A percentile compares a stretch with the other conserved stretches of the same genome.
phyloP scores from a whole-genome alignment of 495 filamentous ascomycete species.

The Lichenothelia convexa region DNA sequence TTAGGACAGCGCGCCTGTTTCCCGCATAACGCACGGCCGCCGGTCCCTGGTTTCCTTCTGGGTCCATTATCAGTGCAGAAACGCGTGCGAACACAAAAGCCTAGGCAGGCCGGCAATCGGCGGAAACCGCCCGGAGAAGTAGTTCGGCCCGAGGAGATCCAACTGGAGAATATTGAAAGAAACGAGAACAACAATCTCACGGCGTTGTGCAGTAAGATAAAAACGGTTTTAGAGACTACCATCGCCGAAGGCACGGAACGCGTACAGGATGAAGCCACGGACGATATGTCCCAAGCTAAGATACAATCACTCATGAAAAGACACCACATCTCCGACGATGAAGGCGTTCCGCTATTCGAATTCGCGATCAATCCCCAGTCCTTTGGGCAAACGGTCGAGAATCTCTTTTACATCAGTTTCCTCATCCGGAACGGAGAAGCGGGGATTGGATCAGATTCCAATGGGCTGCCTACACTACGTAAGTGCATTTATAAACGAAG shows the following conservation, averaged over 20 bases:
- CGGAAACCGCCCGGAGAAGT: slow-evolving; percentile 30
- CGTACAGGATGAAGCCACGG: slow-evolving; percentile 22
- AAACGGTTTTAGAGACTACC: slow-evolving; percentile 28
- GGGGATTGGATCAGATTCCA: slow-evolving; percentile 42
- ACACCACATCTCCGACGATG: slow-evolving; percentile 24
- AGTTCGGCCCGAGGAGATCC: slow-evolving; percentile 49
- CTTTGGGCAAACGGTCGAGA: slow-evolving; percentile 93
- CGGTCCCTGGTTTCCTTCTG: slow-evolving; percentile 67
- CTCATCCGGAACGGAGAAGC: slow-evolving; percentile 71
- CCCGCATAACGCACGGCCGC: slow-evolving; percentile 51
- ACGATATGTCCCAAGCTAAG: slow-evolving; percentile 10
- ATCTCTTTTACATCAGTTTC: slow-evolving; percentile 93
- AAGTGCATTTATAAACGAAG: slow-evolving; percentile 20
- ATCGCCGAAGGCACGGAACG: slow-evolving; percentile 18
- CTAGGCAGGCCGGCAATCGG: slow-evolving; percentile 45
- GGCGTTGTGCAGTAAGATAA: slow-evolving; percentile 45
- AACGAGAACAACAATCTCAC: slow-evolving; percentile 60
- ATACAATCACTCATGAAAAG: slow-evolving; percentile 3
- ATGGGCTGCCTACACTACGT: slow-evolving; percentile 56
- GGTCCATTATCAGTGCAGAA: slow-evolving; percentile 84
- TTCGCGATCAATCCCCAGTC: slow-evolving; percentile 78
- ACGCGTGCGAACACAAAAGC: slow-evolving; percentile 45
- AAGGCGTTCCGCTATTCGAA: slow-evolving; percentile 54
- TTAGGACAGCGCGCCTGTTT: slow-evolving; percentile 61
- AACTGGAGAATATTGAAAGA: slow-evolving; percentile 49